Conservation (phyloP, 495 filamentous ascomycete species). For the Aspergillus sparsus region DNA sequence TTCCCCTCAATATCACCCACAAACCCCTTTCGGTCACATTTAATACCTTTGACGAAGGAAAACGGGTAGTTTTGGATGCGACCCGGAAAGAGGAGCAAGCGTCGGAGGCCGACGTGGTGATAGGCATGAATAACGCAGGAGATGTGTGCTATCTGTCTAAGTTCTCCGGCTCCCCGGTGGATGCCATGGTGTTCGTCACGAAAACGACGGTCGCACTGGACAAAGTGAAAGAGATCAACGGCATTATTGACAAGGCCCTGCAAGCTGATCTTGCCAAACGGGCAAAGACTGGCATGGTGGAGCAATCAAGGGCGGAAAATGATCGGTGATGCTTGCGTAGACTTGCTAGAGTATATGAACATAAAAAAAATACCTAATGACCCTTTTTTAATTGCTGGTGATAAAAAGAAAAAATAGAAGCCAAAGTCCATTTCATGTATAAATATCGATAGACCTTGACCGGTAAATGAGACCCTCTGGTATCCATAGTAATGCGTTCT, state of each 20-base stretch:
- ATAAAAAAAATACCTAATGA: conserved; percentile 1
- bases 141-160: conserved; percentile 93
- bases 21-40: conserved; percentile 86
- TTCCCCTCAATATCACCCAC: conserved; percentile 85
- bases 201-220: conserved; percentile 68
- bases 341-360: background rate
- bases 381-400: background rate
- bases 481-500: background rate
- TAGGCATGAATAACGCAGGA: conserved; percentile 84
- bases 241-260: conserved; percentile 67
- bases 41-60: conserved; percentile 71
- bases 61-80: conserved; percentile 72
- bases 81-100: conserved; percentile 83
- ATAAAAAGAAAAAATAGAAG: background rate
- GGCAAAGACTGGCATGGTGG: conserved; percentile 71
- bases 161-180: conserved; percentile 75
- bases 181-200: conserved; percentile 71
- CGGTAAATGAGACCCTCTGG: conserved; percentile 1
- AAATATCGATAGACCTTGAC: conserved; percentile 7
- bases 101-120: conserved; percentile 77
- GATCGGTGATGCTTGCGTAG: conserved; percentile 41
- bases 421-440: conserved; percentile 9
- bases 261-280: conserved; percentile 74
- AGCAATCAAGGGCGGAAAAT: conserved; percentile 84
- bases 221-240: conserved; percentile 78